Conservation (phyloP, 2,329 filamentous ascomycete species). For the Pestalotiopsis sp. region DNA sequence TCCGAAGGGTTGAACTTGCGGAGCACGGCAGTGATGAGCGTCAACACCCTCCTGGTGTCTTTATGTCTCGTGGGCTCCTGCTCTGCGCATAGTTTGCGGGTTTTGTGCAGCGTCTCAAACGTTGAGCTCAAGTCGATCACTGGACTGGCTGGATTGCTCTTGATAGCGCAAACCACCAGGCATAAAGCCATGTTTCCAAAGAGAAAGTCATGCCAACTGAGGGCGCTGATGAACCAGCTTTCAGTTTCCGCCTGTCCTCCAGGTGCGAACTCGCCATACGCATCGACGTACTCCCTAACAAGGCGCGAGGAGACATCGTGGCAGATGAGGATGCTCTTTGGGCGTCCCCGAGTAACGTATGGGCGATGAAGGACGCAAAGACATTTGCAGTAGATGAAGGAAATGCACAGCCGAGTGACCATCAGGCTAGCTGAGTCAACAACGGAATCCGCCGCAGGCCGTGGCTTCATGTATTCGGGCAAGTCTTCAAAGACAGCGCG, state of each 20-base stretch:
- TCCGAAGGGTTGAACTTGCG: neutral
- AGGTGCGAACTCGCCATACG: neutral
- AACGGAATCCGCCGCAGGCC: neutral
- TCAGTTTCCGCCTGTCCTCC: constrained; percentile 7
- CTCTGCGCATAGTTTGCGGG: neutral
- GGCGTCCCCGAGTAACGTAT: neutral
- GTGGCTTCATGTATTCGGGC: neutral
- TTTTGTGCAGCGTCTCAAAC: neutral
- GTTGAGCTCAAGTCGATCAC: neutral
- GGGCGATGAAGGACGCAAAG: neutral
- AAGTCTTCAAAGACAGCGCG: neutral
- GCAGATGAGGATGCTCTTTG: neutral
- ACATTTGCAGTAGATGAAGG: constrained; percentile 5
- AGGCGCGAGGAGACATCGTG: neutral
- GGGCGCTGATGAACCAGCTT: constrained; percentile 6
- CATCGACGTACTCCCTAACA: neutral
- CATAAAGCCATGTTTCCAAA: constrained; percentile 5
- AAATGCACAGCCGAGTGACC: constrained; percentile 5
- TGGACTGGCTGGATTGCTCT: neutral
- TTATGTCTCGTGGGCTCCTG: neutral
- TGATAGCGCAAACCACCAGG: neutral
- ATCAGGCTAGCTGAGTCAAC: neutral
- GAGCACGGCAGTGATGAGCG: neutral
- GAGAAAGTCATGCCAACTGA: constrained; percentile 8
- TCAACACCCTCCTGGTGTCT: neutral